phyloP scores from a whole-genome alignment of 2,329 filamentous ascomycete species.

The Ceratocystiopsis sp. region DNA sequence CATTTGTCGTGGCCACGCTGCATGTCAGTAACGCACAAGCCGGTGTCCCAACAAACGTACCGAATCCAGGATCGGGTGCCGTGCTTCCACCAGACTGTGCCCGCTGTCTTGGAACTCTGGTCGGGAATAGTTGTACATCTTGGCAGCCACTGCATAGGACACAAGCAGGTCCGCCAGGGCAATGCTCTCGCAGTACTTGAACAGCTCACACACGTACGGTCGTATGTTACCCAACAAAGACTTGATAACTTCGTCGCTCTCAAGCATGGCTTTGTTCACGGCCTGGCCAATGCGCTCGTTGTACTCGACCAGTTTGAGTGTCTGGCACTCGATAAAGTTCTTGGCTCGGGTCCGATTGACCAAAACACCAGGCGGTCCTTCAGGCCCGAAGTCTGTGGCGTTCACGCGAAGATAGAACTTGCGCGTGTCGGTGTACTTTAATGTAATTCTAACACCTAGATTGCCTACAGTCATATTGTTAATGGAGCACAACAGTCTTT shows the following conservation, averaged over 20 bases:
- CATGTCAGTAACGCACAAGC: background rate
- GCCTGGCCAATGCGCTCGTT: constrained; percentile 64
- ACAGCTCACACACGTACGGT: constrained; percentile 52
- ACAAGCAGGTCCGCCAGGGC: constrained; percentile 75
- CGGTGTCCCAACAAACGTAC: constrained; percentile 25
- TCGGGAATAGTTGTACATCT: constrained; percentile 35
- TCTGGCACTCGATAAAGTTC: constrained; percentile 73
- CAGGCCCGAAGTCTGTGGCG: constrained; percentile 42
- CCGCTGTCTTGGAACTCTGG: constrained; percentile 53
- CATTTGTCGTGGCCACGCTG: constrained; percentile 33
- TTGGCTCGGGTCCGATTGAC: constrained; percentile 63
- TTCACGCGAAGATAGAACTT: constrained; percentile 64
- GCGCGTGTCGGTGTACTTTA: constrained; percentile 61
- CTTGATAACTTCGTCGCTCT: constrained; percentile 65
- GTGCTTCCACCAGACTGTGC: constrained; percentile 49
- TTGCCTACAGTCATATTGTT: constrained; percentile 15
- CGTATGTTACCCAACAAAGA: constrained; percentile 57
- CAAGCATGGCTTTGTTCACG: constrained; percentile 65
- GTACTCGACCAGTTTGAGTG: constrained; percentile 64
- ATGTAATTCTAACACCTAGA: constrained; percentile 7
- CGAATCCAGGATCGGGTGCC: constrained; percentile 59
- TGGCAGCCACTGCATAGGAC: constrained; percentile 59
- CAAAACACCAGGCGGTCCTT: constrained; percentile 26
- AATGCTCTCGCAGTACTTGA: constrained; percentile 72
- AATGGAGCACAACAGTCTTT: constrained; percentile 16